Evolutionary conservation across 148 eudicot genomes (phyloP).

Genomic region (Amaranthus cruentus): DNA sequence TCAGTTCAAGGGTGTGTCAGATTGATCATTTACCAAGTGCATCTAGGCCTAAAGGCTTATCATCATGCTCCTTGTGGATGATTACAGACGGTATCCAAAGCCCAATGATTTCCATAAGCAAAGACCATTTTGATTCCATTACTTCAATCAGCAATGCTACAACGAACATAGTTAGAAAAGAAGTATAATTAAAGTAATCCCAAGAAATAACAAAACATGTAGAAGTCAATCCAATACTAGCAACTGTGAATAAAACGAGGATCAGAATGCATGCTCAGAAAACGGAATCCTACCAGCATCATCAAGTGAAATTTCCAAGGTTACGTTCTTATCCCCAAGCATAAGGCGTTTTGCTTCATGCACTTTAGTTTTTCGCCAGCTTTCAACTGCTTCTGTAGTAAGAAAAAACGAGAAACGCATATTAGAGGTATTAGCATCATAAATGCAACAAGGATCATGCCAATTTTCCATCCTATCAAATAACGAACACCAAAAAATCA

Average conservation of each 20-base stretch:
- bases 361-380: conserved; percentile 61
- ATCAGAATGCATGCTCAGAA: conserved; percentile 2
- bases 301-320: conserved; percentile 35
- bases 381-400: conserved; percentile 64
- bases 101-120: conserved; percentile 66
- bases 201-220: not conserved
- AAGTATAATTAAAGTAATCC: not conserved
- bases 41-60: conserved; percentile 66
- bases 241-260: not conserved
- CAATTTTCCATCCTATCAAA: not conserved
- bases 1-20: not conserved
- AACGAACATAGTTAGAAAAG: conserved; percentile 11
- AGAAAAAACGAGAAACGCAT: not conserved
- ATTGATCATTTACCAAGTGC: conserved; percentile 55
- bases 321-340: conserved; percentile 33
- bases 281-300: conserved; percentile 56
- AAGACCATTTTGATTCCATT: conserved; percentile 59
- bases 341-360: conserved; percentile 44
- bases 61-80: conserved; percentile 57
- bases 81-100: conserved; percentile 68
- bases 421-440: conserved; percentile 12
- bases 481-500: not conserved
- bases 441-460: not conserved
- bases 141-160: conserved; percentile 51
- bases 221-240: not conserved